Evolutionary conservation across 495 filamentous ascomycete species (phyloP).

Genomic region (Chlorociboria aeruginascens): DNA sequence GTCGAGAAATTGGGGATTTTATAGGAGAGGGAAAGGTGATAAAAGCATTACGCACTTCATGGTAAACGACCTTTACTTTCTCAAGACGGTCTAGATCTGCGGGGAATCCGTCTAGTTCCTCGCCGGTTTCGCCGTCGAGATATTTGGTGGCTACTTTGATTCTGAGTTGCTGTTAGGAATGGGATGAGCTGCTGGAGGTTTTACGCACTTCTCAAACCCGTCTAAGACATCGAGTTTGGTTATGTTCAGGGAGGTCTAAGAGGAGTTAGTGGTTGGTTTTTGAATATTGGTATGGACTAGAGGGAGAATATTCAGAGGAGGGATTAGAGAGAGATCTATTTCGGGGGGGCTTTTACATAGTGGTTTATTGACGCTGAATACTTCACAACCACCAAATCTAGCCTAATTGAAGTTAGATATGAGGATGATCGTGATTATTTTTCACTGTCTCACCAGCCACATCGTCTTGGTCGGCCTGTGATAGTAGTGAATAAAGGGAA

Average conservation of each 20-base stretch:
- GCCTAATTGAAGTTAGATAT: constrained; percentile 20
- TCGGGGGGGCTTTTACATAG: background rate
- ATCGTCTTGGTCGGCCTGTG: constrained; percentile 72
- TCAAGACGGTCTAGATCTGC: constrained; percentile 54
- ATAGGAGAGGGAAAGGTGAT: constrained; percentile 45
- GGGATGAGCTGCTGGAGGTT: background rate
- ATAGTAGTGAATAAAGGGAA: constrained; percentile 34
- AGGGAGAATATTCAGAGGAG: too few species aligned
- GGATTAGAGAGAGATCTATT: background rate
- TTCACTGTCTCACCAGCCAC: constrained; percentile 43
- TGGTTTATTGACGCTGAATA: constrained; percentile 46
- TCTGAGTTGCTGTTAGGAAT: background rate
- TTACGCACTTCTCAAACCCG: constrained; percentile 46
- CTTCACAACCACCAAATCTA: constrained; percentile 64
- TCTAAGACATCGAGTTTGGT: constrained; percentile 88
- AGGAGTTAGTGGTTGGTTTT: background rate
- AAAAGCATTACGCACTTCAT: constrained; percentile 49
- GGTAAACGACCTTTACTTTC: constrained; percentile 51
- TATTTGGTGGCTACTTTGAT: constrained; percentile 74
- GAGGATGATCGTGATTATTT: too few species aligned
- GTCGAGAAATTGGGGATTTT: background rate
- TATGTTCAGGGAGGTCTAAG: constrained; percentile 45
- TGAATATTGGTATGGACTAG: too few species aligned
- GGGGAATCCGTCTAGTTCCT: constrained; percentile 48
- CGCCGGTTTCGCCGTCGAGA: constrained; percentile 38